A percentile compares a stretch with the other conserved stretches of the same genome.
phyloP scores from a whole-genome alignment of 2,329 filamentous ascomycete genomes.

The Hirsutella rhossiliensis region DNA sequence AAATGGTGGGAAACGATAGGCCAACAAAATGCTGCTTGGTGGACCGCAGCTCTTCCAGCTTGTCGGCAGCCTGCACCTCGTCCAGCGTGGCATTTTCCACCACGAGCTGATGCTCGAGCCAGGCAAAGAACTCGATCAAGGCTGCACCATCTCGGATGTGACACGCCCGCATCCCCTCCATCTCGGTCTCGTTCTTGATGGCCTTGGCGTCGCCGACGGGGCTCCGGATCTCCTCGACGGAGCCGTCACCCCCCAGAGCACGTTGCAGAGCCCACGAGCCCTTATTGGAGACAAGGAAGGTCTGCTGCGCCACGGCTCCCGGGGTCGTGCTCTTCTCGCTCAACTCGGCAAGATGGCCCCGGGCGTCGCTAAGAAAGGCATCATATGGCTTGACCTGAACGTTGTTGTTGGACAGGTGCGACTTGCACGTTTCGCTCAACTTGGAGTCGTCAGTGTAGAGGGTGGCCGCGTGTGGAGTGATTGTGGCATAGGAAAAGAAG shows the following conservation, averaged over 20 bases:
- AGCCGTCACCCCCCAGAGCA: slow-evolving; percentile 72
- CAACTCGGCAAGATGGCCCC: slow-evolving; percentile 33
- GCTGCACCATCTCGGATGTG: slow-evolving; percentile 91
- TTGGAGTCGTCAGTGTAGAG: slow-evolving; percentile 80
- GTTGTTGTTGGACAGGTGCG: slow-evolving; percentile 56
- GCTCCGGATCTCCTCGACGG: slow-evolving; percentile 77
- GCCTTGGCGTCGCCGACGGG: slow-evolving; percentile 86
- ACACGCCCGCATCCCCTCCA: slow-evolving; percentile 87
- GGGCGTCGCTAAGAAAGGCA: slow-evolving; percentile 67
- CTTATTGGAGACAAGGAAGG: slow-evolving; percentile 77
- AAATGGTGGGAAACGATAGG: slow-evolving; percentile 91
- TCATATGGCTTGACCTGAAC: slow-evolving; percentile 74
- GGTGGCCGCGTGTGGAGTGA: slow-evolving; percentile 65
- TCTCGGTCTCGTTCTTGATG: slow-evolving; percentile 81
- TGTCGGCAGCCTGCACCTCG: slow-evolving; percentile 85
- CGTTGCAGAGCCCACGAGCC: slow-evolving; percentile 88
- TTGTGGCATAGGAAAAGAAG: slow-evolving; percentile 90
- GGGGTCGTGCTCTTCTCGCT: slow-evolving; percentile 27
- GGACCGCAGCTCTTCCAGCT: slow-evolving; percentile 65
- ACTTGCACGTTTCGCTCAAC: slow-evolving; percentile 53
- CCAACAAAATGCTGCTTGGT: slow-evolving; percentile 68
- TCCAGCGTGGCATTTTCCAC: slow-evolving; percentile 63
- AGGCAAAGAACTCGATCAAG: slow-evolving; percentile 85
- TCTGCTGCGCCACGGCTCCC: slow-evolving; percentile 29
- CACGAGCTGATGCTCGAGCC: slow-evolving; percentile 82